Base-by-base conservation (phyloP, 768 basidiomycete genomes). In the Pulveroboletus ravenelii region DNA sequence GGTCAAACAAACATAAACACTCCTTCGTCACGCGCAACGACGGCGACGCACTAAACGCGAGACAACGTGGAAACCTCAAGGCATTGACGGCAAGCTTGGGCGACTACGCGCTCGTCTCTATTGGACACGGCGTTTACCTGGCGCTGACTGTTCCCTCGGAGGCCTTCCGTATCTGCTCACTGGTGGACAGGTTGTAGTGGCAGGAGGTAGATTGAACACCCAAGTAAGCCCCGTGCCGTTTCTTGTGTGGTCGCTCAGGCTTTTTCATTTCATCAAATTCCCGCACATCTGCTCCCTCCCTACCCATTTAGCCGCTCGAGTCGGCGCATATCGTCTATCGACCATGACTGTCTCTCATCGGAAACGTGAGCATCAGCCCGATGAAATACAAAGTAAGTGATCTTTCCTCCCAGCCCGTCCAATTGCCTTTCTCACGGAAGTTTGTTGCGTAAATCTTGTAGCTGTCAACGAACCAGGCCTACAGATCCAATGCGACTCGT, bases 401-500 rank as follows among this genome's bases (percentile, higher is more conserved):
- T 50, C 34, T 38, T 49, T n/a, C n/a, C 45, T 18, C 17, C 38
- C 9, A 29, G 23, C 40, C 44, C 25, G 3, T 31, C 41, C 38
- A 32, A 36, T 17, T 17, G 10, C 45, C n/a, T 50, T 69, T 68
- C 68, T 64, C 65, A 66, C 62, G 62, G 51, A 23, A 4, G 5
- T 41, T 35, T 20, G 29, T 56, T 62, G 65, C 62, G 61, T 70
- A 63, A n/a, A 66, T 56, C 61, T 48, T 53, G 27, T 57, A 87
- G 84, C 82, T 57, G 80, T 89, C 47, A 87, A 81, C 61, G 89
- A 92, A 57, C 89, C 89, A 14, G 90, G 88, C 52, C 74, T 87
- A 32, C 84, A 89, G 62, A 87, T 89, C 57, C 78, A 85, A 57
- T 94, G 92, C 73, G 92, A 93, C 66, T 70, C 81, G 13, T 95